Evolutionary conservation across 1,139 yeast species (phyloP).

Genomic region (Yamadazyma taylorii): DNA sequence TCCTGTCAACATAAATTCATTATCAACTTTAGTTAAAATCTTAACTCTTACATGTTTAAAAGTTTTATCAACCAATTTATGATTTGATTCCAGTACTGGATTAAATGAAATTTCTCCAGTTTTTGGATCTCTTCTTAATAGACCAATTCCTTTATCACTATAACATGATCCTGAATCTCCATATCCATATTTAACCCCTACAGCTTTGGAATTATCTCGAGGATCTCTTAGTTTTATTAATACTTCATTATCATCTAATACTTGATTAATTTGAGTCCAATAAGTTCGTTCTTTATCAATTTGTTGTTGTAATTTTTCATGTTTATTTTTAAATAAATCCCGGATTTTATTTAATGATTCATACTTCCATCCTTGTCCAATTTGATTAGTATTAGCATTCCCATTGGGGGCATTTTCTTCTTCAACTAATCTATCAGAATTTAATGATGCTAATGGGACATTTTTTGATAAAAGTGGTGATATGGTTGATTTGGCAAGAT

Average conservation of each 20-base stretch:
- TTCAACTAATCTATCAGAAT: constrained; percentile 54
- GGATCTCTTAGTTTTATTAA: constrained; percentile 67
- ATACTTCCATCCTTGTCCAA: constrained; percentile 86
- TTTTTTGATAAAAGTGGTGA: constrained; percentile 81
- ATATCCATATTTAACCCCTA: constrained; percentile 87
- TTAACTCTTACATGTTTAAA: constrained; percentile 52
- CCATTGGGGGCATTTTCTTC: constrained; percentile 21
- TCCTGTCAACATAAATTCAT: constrained; percentile 51
- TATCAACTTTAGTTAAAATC: constrained; percentile 52
- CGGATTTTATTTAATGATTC: constrained; percentile 64
- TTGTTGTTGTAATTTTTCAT: constrained; percentile 52
- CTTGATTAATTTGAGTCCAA: constrained; percentile 63
- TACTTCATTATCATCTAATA: constrained; percentile 62
- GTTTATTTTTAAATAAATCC: constrained; percentile 50
- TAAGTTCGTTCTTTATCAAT: constrained; percentile 64
- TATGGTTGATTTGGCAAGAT: constrained; percentile 83
- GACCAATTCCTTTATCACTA: constrained; percentile 72
- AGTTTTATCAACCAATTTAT: constrained; percentile 27
- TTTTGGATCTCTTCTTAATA: constrained; percentile 45
- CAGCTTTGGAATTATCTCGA: constrained; percentile 42
- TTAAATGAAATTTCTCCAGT: constrained; percentile 37
- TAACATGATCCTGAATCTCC: constrained; percentile 87
- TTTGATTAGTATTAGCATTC: constrained; percentile 33
- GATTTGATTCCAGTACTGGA: constrained; percentile 24
- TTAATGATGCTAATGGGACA: constrained; percentile 78